Conservation (phyloP, 2,329 filamentous ascomycete species). For the Penicillium palitans region DNA sequence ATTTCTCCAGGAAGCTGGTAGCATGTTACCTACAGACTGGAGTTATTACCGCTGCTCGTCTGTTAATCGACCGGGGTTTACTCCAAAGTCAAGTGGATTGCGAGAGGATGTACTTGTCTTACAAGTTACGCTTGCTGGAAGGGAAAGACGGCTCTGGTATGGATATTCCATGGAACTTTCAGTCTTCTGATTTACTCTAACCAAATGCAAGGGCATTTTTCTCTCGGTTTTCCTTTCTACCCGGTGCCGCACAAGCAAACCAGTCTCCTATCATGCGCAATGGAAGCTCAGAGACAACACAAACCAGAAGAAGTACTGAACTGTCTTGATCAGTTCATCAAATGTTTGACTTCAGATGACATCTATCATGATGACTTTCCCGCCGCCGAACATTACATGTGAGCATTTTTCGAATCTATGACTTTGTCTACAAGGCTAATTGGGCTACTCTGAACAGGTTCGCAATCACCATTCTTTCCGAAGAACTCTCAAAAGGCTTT, state of each 20-base stretch:
- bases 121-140: neutral
- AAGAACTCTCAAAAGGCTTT: neutral
- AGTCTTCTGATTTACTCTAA: neutral
- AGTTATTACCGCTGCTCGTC: neutral
- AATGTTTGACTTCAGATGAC: neutral
- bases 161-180: neutral
- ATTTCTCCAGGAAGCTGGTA: constrained; percentile 65
- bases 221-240: neutral
- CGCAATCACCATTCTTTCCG: neutral
- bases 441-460: neutral
- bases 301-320: constrained; percentile 58
- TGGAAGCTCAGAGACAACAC: constrained; percentile 69
- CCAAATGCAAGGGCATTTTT: neutral
- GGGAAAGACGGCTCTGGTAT: neutral
- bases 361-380: constrained; percentile 1
- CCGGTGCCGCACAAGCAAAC: constrained; percentile 1
- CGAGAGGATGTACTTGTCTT: constrained; percentile 5
- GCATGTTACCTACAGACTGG: constrained; percentile 59
- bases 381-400: constrained; percentile 4
- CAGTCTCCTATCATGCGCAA: constrained; percentile 71
- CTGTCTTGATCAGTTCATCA: constrained; percentile 1
- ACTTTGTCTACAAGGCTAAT: neutral
- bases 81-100: neutral
- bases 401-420: neutral
- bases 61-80: neutral